These are phyloP conservation scores for Rugonectria rugulosa DNA, from an alignment of 2,329 filamentous ascomycete genomes.

Conservation along the genomic window DNA sequence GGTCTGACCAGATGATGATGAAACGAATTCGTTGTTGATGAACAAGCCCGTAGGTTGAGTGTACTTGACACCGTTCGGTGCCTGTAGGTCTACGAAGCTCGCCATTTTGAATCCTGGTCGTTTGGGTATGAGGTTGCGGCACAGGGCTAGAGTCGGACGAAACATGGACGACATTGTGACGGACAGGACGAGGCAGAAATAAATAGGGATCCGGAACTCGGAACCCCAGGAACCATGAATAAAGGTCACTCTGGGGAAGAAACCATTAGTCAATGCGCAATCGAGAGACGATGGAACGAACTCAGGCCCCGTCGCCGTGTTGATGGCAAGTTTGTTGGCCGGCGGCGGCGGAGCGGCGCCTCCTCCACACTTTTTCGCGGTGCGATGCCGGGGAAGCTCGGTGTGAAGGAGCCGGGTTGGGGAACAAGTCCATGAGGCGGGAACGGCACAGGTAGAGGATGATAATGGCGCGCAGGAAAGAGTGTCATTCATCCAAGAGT, in stretches of 20 bases:
- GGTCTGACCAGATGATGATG: slow-evolving; percentile 34
- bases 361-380: slow-evolving; percentile 11
- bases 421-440: slow-evolving; percentile 2
- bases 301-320: background rate
- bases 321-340: background rate
- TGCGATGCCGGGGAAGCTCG: slow-evolving; percentile 7
- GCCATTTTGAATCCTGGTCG: slow-evolving; percentile 31
- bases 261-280: slow-evolving; percentile 7
- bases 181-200: background rate
- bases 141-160: slow-evolving; percentile 22
- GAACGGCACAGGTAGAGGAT: background rate
- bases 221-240: background rate
- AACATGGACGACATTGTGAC: slow-evolving; percentile 8
- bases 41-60: slow-evolving; percentile 78
- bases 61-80: slow-evolving; percentile 80
- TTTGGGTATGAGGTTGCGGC: slow-evolving; percentile 18
- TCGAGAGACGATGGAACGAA: background rate
- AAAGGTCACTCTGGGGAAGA: background rate
- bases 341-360: slow-evolving; percentile 11
- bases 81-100: slow-evolving; percentile 66
- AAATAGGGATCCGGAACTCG: slow-evolving; percentile 3
- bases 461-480: background rate
- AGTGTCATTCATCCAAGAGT: background rate
- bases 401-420: slow-evolving; percentile 4
- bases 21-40: slow-evolving; percentile 86